These are phyloP conservation scores for Ogataea pini DNA, from an alignment of 805 yeast genomes.

Conservation along the genomic window DNA sequence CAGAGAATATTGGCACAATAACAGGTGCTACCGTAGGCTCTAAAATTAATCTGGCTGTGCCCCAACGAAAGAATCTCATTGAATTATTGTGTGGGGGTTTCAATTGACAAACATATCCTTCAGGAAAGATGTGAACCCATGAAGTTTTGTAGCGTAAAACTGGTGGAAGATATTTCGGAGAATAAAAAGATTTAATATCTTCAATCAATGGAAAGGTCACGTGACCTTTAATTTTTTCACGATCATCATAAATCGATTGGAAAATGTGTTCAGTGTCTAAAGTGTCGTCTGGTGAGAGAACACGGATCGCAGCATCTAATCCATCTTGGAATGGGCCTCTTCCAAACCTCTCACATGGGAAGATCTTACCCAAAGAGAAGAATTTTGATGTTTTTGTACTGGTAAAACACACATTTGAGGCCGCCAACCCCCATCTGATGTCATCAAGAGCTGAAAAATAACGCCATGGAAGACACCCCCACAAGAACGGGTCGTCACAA, in stretches of 20 bases:
- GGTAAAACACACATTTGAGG: constrained; percentile 84
- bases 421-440: constrained; percentile 94
- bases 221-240: neutral
- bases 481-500: constrained; percentile 88
- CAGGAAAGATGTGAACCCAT: constrained; percentile 96
- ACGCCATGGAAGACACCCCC: constrained; percentile 82
- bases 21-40: constrained; percentile 85
- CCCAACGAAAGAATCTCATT: constrained; percentile 96
- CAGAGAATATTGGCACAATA: constrained; percentile 79
- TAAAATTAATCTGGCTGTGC: constrained; percentile 77
- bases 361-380: constrained; percentile 86
- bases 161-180: constrained; percentile 48
- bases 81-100: constrained; percentile 79
- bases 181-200: constrained; percentile 29
- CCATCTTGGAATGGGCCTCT: constrained; percentile 91
- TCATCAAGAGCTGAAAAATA: constrained; percentile 61
- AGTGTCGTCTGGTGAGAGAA: constrained; percentile 78
- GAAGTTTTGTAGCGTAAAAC: constrained; percentile 63
- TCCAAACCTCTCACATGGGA: constrained; percentile 86
- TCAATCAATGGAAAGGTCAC: constrained; percentile 6
- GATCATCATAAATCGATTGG: constrained; percentile 7
- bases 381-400: constrained; percentile 51
- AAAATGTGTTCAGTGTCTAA: constrained; percentile 44
- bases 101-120: constrained; percentile 87
- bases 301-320: constrained; percentile 79